These are phyloP conservation scores for Wickerhamiella occidentalis DNA, from an alignment of 805 yeast genomes.

Conservation along the genomic window DNA sequence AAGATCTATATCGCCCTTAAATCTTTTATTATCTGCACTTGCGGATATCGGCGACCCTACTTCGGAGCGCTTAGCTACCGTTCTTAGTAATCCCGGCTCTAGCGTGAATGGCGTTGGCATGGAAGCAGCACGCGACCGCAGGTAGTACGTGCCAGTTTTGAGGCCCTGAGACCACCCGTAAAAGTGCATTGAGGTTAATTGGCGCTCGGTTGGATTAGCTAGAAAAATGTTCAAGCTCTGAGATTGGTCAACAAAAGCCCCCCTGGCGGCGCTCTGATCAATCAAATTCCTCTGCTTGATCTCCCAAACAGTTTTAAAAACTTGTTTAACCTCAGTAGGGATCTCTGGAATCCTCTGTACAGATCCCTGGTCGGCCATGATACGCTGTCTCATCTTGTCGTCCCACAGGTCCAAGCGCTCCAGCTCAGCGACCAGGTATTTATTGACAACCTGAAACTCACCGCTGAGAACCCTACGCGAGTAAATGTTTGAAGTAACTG, in stretches of 20 bases:
- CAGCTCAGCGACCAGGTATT: constrained; percentile 65
- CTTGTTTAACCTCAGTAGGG: constrained; percentile 53
- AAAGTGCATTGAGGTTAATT: constrained; percentile 92
- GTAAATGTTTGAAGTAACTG: constrained; percentile 80
- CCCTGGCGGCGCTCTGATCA: constrained; percentile 71
- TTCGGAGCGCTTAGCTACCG: neutral
- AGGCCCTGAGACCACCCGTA: constrained; percentile 95
- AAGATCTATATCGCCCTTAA: neutral
- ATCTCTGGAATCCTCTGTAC: constrained; percentile 58
- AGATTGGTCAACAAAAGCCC: constrained; percentile 69
- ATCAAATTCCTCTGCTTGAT: constrained; percentile 66
- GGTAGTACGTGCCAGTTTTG: constrained; percentile 94
- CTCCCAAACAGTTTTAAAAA: constrained; percentile 92
- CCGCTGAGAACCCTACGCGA: constrained; percentile 81
- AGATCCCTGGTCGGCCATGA: constrained; percentile 70
- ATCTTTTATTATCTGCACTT: constrained; percentile 1
- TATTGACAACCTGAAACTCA: constrained; percentile 81
- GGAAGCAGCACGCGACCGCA: constrained; percentile 91
- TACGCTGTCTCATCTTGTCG: constrained; percentile 54
- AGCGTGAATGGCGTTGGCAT: constrained; percentile 85
- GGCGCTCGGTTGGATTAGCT: constrained; percentile 80
- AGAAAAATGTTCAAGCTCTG: constrained; percentile 84
- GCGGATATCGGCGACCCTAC: constrained; percentile 6
- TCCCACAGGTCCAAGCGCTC: constrained; percentile 71
- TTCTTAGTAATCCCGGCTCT: constrained; percentile 26